These are phyloP conservation scores for Cladosporium sp. DNA, from an alignment of 2,329 filamentous ascomycete genomes.

Conservation along the genomic window DNA sequence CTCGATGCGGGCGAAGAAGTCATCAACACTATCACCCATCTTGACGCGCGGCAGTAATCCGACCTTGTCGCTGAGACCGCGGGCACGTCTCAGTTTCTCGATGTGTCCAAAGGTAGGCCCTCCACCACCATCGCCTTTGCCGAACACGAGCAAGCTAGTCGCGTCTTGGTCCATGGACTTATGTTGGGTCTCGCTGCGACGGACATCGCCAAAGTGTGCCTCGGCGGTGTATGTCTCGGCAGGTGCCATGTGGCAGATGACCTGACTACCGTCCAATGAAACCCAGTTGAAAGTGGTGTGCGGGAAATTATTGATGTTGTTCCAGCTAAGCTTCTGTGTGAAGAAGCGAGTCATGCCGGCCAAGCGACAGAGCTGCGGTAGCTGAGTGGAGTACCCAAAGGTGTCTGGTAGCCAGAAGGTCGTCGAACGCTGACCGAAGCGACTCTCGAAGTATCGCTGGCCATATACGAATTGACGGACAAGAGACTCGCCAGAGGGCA, in stretches of 20 bases:
- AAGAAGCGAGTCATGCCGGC: constrained; percentile 97
- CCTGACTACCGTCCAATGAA: constrained; percentile 88
- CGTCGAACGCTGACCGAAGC: constrained; percentile 82
- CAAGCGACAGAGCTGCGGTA: constrained; percentile 88
- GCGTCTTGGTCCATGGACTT: constrained; percentile 94
- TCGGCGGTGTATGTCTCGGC: constrained; percentile 93
- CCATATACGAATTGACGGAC: constrained; percentile 94
- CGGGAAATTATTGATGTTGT: constrained; percentile 98
- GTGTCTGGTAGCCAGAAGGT: constrained; percentile 99
- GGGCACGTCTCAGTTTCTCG: constrained; percentile 90
- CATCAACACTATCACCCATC: constrained; percentile 85
- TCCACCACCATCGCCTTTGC: constrained; percentile 93
- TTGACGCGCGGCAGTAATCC: constrained; percentile 83
- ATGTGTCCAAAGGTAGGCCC: constrained; percentile 92
- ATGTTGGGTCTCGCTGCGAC: constrained; percentile 83
- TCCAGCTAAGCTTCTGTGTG: constrained; percentile 98
- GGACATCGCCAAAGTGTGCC: constrained; percentile 92
- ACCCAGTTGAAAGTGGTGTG: constrained; percentile 99
- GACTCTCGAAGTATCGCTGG: constrained; percentile 89
- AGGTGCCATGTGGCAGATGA: constrained; percentile 96
- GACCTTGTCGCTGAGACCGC: constrained; percentile 84
- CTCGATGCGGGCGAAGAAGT: constrained; percentile 86
- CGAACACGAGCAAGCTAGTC: constrained; percentile 88
- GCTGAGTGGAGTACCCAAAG: constrained; percentile 93
- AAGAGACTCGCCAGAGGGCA: constrained; percentile 92